Conservation (phyloP, 176 grass and related monocot species). For the Cenchrus purpureus region DNA sequence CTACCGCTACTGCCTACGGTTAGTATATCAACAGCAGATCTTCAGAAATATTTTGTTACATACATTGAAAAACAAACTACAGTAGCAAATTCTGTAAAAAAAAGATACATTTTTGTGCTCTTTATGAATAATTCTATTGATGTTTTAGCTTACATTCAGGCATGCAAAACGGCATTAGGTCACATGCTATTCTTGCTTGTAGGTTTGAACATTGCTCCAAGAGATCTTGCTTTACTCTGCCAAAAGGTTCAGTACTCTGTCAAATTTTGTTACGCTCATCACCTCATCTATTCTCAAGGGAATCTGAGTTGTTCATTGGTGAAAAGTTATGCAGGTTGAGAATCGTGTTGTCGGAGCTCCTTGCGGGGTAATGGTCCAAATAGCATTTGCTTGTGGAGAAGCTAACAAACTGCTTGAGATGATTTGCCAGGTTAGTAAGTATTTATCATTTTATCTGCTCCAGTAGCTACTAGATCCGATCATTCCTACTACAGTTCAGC, state of each 20-base stretch:
- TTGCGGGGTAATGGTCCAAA: slow-evolving; percentile 98
- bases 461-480: slow-evolving; percentile 23
- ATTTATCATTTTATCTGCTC: slow-evolving; percentile 32
- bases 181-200: slow-evolving; percentile 42
- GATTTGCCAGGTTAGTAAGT: slow-evolving; percentile 84
- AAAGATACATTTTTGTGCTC: not conserved
- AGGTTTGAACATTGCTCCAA: slow-evolving; percentile 86
- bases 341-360: slow-evolving; percentile 93
- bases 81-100: not conserved
- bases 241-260: too few species aligned
- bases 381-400: slow-evolving; percentile 98
- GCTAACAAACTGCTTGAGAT: slow-evolving; percentile 96
- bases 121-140: not conserved
- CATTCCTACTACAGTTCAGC: slow-evolving; percentile 19
- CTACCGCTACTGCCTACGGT: slow-evolving; percentile 86
- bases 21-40: slow-evolving; percentile 12
- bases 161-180: slow-evolving; percentile 24
- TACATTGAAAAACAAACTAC: not conserved
- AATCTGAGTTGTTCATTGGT: slow-evolving; percentile 13
- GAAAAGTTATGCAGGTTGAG: slow-evolving; percentile 67
- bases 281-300: slow-evolving; percentile 33
- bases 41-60: not conserved
- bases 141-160: slow-evolving; percentile 33
- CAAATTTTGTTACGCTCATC: not conserved
- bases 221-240: too few species aligned